These are phyloP conservation scores for Eucalyptus melliodora DNA, from an alignment of 345 rosid species.

Conservation along the genomic window DNA sequence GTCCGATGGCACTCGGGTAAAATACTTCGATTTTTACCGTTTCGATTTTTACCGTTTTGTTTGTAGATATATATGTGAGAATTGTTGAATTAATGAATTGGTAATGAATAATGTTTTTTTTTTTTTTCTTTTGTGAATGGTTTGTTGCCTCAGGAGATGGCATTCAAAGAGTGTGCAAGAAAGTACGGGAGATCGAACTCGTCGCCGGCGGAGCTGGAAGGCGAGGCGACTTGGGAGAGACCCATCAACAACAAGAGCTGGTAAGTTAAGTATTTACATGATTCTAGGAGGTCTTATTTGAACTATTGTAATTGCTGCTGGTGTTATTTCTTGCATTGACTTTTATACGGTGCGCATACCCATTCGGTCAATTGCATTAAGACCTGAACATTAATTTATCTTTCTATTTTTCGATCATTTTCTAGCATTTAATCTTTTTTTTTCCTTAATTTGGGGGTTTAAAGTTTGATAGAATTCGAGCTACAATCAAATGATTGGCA, in stretches of 20 bases:
- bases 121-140: not conserved
- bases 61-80: not conserved
- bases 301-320: not conserved
- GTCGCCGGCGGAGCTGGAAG: conserved; percentile 11
- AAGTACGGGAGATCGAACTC: conserved; percentile 19
- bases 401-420: not conserved
- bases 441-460: too few species aligned
- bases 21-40: not conserved
- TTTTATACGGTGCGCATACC: not conserved
- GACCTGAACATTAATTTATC: not conserved
- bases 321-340: not conserved
- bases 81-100: not conserved
- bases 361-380: not conserved
- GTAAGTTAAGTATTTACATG: not conserved
- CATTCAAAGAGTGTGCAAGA: not conserved
- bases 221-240: conserved; percentile 14
- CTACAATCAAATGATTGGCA: too few species aligned
- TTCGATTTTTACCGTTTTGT: not conserved
- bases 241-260: conserved; percentile 32
- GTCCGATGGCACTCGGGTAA: not conserved
- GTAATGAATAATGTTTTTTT: not conserved
- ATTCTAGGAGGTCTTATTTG: not conserved
- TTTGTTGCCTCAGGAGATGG: not conserved
- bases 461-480: too few species aligned
- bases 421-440: not conserved